Evolutionary conservation across 129 eudicot genomes (phyloP).

Genomic region (Helianthus tuberosus): DNA sequence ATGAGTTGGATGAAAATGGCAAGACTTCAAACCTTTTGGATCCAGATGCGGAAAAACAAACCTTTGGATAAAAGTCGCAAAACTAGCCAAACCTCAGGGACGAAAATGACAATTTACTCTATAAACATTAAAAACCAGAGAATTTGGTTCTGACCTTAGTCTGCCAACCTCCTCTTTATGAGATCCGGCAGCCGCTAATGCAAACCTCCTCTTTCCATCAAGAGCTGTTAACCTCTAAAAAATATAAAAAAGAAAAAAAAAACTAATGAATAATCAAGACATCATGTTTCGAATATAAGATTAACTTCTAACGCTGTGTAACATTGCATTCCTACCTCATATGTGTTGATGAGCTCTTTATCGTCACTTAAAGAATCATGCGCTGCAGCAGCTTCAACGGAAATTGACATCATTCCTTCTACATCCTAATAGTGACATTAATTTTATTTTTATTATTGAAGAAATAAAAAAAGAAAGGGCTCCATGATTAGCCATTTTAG

Average conservation of each 20-base stretch:
- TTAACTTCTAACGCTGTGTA: not conserved
- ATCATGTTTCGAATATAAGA: conserved; percentile 12
- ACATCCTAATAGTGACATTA: conserved; percentile 61
- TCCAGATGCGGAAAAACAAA: no score
- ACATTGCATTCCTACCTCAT: conserved; percentile 63
- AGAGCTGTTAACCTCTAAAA: conserved; percentile 91
- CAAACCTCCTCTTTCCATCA: conserved; percentile 96
- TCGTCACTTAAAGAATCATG: conserved; percentile 90
- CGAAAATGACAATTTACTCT: no score
- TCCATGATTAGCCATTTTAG: conserved; percentile 2
- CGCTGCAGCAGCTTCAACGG: conserved; percentile 95
- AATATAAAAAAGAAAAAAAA: conserved; percentile 14
- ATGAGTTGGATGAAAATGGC: no score
- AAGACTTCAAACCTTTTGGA: no score
- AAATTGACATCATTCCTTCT: conserved; percentile 99
- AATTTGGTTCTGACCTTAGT: conserved; percentile 63
- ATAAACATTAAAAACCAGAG: not conserved
- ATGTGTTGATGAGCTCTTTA: conserved; percentile 89
- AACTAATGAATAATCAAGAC: not conserved
- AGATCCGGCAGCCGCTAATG: conserved; percentile 95
- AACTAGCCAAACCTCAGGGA: no score
- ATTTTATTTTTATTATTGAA: not conserved
- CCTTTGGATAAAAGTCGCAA: no score
- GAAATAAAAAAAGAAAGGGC: conserved; percentile 5
- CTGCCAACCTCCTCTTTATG: conserved; percentile 97